phyloP scores from a whole-genome alignment of 768 basidiomycete species.

The Fomitopsis pulvina region DNA sequence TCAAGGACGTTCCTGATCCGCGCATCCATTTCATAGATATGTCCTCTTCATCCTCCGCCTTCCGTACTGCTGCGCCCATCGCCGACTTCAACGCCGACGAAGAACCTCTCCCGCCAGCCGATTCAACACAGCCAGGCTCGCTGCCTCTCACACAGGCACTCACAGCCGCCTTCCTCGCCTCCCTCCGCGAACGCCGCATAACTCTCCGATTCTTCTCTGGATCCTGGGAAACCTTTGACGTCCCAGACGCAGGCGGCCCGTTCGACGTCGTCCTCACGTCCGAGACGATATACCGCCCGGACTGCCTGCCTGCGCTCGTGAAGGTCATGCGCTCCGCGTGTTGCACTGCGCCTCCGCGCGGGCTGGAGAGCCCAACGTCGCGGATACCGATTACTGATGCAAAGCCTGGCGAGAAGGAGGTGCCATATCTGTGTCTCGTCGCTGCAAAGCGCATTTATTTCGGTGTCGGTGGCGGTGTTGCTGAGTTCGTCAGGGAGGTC shows the following conservation, averaged over 20 bases:
- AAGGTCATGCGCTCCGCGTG: slow-evolving; percentile 40
- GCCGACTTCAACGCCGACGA: slow-evolving; percentile 19
- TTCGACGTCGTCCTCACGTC: slow-evolving; percentile 82
- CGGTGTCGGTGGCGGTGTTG: slow-evolving; percentile 86
- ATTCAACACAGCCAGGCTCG: slow-evolving; percentile 41
- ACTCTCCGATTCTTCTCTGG: slow-evolving; percentile 74
- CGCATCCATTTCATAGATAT: slow-evolving; percentile 38
- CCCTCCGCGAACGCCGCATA: slow-evolving; percentile 49
- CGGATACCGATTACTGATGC: slow-evolving; percentile 4
- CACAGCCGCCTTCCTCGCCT: slow-evolving; percentile 53
- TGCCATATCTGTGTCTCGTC: slow-evolving; percentile 52
- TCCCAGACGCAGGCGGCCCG: slow-evolving; percentile 20
- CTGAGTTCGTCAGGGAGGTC: slow-evolving; percentile 62
- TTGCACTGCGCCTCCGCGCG: background rate
- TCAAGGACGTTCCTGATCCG: background rate
- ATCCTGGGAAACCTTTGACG: slow-evolving; percentile 61
- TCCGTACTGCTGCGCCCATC: slow-evolving; percentile 27
- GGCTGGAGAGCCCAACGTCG: background rate
- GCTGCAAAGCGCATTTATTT: slow-evolving; percentile 93
- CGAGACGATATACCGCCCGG: slow-evolving; percentile 84
- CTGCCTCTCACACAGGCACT: slow-evolving; percentile 62
- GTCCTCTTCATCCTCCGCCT: slow-evolving; percentile 48
- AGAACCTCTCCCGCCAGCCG: slow-evolving; percentile 22
- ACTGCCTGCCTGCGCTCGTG: slow-evolving; percentile 57
- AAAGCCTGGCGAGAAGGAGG: background rate